Evolutionary conservation across 2,329 filamentous ascomycete genomes (phyloP).

Genomic region (Camptophora hylomeconis): DNA sequence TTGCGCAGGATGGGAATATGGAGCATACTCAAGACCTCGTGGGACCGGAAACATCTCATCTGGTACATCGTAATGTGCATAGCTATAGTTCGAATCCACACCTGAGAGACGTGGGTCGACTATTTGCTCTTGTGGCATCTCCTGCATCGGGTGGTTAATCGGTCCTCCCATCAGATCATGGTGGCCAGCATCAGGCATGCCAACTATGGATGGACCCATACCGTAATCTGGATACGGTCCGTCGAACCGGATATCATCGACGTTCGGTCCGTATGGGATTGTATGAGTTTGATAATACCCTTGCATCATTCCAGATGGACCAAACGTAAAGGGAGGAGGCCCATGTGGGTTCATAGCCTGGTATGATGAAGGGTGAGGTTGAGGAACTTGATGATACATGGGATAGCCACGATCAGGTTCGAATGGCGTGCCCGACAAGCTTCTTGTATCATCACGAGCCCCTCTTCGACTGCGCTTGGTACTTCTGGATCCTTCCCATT

Average conservation of each 20-base stretch:
- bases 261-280: slow-evolving; percentile 7
- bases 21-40: slow-evolving; percentile 13
- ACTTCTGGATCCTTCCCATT: slow-evolving; percentile 13
- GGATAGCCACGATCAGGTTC: too few species aligned
- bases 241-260: slow-evolving; percentile 20
- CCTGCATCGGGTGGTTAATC: slow-evolving; percentile 19
- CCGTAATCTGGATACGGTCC: slow-evolving; percentile 11
- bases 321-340: slow-evolving; percentile 14
- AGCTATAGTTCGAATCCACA: slow-evolving; percentile 19
- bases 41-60: slow-evolving; percentile 17
- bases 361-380: slow-evolving; percentile 12
- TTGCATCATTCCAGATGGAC: slow-evolving; percentile 8
- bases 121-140: slow-evolving; percentile 20
- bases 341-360: slow-evolving; percentile 12
- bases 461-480: slow-evolving; percentile 14
- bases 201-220: slow-evolving; percentile 24
- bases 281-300: slow-evolving; percentile 10
- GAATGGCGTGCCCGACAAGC: slow-evolving; percentile 14
- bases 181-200: slow-evolving; percentile 29
- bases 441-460: slow-evolving; percentile 13
- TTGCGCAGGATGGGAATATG: slow-evolving; percentile 7
- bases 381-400: slow-evolving; percentile 13
- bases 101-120: slow-evolving; percentile 29
- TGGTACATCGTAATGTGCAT: slow-evolving; percentile 14
- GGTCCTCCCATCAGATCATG: slow-evolving; percentile 28